Evolutionary conservation across 2,329 filamentous ascomycete species (phyloP), one percentile per base, ranked within the genome.

Genomic region (Phialemoniopsis sp.): DNA sequence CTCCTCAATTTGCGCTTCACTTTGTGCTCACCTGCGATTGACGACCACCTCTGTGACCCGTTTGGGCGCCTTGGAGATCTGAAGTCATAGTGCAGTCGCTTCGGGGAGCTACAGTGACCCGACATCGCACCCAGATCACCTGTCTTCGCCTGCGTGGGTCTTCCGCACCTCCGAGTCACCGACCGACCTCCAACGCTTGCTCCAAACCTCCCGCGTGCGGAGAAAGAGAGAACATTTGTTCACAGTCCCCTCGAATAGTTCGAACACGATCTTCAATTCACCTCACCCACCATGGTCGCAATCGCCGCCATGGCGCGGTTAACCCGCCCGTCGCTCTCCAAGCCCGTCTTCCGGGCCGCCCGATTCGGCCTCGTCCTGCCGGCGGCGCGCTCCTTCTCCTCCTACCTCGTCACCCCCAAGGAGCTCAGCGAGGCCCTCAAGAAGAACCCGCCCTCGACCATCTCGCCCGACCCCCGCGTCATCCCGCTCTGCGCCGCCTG

Each of bases 401-500:
- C 85, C 39, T 97, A 95, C 62, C 74, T 97, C 46, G 85, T 98
- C 56, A 84, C 87, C 3, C 91, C 93, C 1, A 77, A 80, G 45
- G 85, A 96, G 64, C 82, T 97, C 41, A 67, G 84, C 56, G 78
- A 85, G 48, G 90, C 89, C 37, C 75, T 98, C 37, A 83, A 85
- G 63, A 85, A 85, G 66, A 94, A 91, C 61, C 78, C 89, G 4
- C 78, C 85, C 12, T 86, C 84, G 38, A 80, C 84, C 46, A 86
- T 91, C 53, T 89, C 87, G 44, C 85, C 87, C 32, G 81, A 88
- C 12, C 86, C 91, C 2, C 82, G 87, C 49, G 84, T 94, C 32
- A 82, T 98, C 39, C 87, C 93, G 3, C 75, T 98, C 32, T 96
- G 90, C 64, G 93, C 90, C 34, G 78, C 89, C 17, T 98, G 93